Evolutionary conservation across 345 rosid genomes (phyloP), one percentile per base, ranked within the genome.

Genomic region (Eucalyptus pumila): DNA sequence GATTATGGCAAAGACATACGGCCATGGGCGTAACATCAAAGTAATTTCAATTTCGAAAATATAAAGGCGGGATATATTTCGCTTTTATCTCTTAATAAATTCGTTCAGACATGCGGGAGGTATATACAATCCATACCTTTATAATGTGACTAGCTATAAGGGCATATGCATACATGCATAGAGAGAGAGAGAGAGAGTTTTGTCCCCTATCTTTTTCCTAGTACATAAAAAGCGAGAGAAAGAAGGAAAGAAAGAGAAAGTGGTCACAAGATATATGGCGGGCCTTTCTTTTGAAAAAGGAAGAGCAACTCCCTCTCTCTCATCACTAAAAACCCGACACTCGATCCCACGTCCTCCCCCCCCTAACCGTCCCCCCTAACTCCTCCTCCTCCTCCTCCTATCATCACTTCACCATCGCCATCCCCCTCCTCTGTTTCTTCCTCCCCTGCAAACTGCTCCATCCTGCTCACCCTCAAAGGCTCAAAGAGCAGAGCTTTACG

Each of bases 181-280:
- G 3, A 62, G 72, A 62, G 17, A 30, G 34, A 60, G 76, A 56
- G 17, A 60, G 42, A 30, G 47, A 8, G 60, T 11, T 10, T 7
- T 9, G 5, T 24, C 13, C 27, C 40, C 23, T 7, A 69, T 76
- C 47, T 40, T 40, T 76, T 76, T 11, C 15, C 47, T 3, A 37
- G 85, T 76, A 76, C 85, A 48, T 17, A 60, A 88, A 69, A 88
- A 91, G 72, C 86, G 91, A 85, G 37, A 37, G 94, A 92, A 93
- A 87, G 88, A 49, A 81, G 91, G 93, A 90, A 60, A 91, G 87
- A 72, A 83, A 23, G 51, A 56, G 88, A 88, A 90, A 90, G 92
- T 88, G 92, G 93, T 94, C 97, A 94, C 95, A 93, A 51, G 97
- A 94, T 89, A 91, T 83, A 92, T 90, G 87, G 92, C 94, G 94